Conservation (phyloP, 805 yeast genomes). For the Kazachstania africana region DNA sequence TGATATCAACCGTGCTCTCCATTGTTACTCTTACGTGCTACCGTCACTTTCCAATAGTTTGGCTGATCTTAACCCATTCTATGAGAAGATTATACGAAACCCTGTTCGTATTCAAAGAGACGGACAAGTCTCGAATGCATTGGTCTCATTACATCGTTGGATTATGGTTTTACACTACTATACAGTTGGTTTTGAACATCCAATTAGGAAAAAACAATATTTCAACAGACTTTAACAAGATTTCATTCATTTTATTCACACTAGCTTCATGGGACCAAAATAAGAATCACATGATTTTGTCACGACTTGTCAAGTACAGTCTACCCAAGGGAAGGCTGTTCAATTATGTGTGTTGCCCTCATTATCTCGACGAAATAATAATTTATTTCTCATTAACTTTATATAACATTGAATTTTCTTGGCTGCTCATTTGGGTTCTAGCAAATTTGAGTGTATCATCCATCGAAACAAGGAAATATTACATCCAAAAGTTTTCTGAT, state of each 20-base stretch:
- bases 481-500: slow-evolving; percentile 21
- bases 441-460: slow-evolving; percentile 47
- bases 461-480: slow-evolving; percentile 38
- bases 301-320: slow-evolving; percentile 42
- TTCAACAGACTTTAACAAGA: slow-evolving; percentile 5
- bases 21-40: slow-evolving; percentile 8
- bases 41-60: slow-evolving; percentile 10
- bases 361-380: slow-evolving; percentile 54
- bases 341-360: slow-evolving; percentile 46
- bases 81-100: slow-evolving; percentile 47
- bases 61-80: slow-evolving; percentile 37
- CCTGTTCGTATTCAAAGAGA: slow-evolving; percentile 35
- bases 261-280: slow-evolving; percentile 23
- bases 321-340: slow-evolving; percentile 44
- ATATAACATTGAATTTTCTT: slow-evolving; percentile 10
- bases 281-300: slow-evolving; percentile 37
- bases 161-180: slow-evolving; percentile 40
- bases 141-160: slow-evolving; percentile 59
- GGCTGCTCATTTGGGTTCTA: slow-evolving; percentile 24
- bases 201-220: slow-evolving; percentile 16
- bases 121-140: slow-evolving; percentile 42
- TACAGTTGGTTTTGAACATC: slow-evolving; percentile 31
- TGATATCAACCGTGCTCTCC: slow-evolving; percentile 30
- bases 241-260: slow-evolving; percentile 14
- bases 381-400: slow-evolving; percentile 33